Base-by-base conservation (phyloP, 768 basidiomycete genomes). In the Hydnomerulius pinastri region DNA sequence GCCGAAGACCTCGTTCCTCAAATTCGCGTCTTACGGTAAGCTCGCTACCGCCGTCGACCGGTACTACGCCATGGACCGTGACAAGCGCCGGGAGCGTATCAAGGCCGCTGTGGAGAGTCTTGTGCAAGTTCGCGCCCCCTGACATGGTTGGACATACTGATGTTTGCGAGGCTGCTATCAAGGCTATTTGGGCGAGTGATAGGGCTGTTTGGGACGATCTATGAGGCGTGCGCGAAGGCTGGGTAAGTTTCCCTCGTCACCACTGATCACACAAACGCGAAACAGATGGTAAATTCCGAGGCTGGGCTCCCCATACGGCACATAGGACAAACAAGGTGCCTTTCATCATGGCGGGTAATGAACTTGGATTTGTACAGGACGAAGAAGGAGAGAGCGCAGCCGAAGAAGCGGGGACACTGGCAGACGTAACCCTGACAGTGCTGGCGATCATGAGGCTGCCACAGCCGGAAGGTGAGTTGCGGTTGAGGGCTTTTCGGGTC, bases 71-170 rank as follows among this genome's bases (percentile, higher is more conserved):
- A 96, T 96, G 93, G 94, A 96, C 72, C 84, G 92, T 32, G 93
- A 96, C 69, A 95, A 95, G 78, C 84, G 94, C 40, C 97, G 94
- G 94, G 94, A 98, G 67, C 80, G 94, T 29, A 69, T 98, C 65
- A 92, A 92, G 77, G 77, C 92, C 54, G 94, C 94, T 4, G 78
- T 95, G 1, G 92, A 96, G 33, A 90, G 86, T 3, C 79, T 98
- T 97, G 93, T 96, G 92, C 76, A 97, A 96, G 73, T 97, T 96
- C 69, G 94, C 94, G 4, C 94, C 94, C 29, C 94, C 94, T 4
- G 94, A 98, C 64, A 96, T 97, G 94, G 94, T 96, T 45, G 93
- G 95, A 30, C 95, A 96, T 71, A 97, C 94, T 0, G 95, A 95
- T 52, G 73, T 87, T 23, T 96, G 82, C 70, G 92, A 96, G 2